Evolutionary conservation across 2,329 filamentous ascomycete genomes (phyloP).

Genomic region (Graphiopsis chlorocephala): DNA sequence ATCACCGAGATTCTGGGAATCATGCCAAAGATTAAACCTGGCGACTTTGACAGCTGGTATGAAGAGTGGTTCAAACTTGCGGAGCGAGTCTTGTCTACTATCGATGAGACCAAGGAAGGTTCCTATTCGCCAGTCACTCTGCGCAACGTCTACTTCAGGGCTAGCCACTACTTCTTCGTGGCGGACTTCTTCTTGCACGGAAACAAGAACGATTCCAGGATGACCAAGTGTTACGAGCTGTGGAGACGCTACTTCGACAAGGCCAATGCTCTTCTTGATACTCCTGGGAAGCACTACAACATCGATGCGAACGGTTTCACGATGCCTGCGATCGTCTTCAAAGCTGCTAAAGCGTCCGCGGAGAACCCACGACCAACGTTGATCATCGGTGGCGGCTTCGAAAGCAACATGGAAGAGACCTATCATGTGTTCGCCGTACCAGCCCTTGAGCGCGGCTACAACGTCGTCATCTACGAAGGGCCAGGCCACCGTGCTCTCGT

Average conservation of each 20-base stretch:
- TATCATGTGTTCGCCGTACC: slow-evolving; percentile 29
- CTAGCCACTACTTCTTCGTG: slow-evolving; percentile 43
- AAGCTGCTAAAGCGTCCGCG: slow-evolving; percentile 8
- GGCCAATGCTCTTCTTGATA: slow-evolving; percentile 37
- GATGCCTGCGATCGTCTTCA: slow-evolving; percentile 17
- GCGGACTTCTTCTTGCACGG: slow-evolving; percentile 46
- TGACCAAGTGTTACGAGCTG: slow-evolving; percentile 38
- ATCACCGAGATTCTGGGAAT: slow-evolving; percentile 7
- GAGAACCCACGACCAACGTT: slow-evolving; percentile 22
- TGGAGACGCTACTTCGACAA: slow-evolving; percentile 41
- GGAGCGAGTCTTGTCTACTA: slow-evolving; percentile 16
- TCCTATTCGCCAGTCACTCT: slow-evolving; percentile 1
- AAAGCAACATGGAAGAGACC: slow-evolving; percentile 32
- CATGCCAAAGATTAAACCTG: slow-evolving; percentile 17
- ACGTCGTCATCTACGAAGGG: slow-evolving; percentile 35
- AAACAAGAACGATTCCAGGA: slow-evolving; percentile 42
- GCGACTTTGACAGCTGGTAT: slow-evolving; percentile 19
- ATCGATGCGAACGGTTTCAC: slow-evolving; percentile 14
- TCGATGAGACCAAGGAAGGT: slow-evolving; percentile 13
- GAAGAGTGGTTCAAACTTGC: slow-evolving; percentile 17
- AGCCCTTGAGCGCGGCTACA: slow-evolving; percentile 33
- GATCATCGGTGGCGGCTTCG: slow-evolving; percentile 30
- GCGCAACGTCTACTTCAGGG: slow-evolving; percentile 33
- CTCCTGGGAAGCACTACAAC: slow-evolving; percentile 20
- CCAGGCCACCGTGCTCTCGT: slow-evolving; percentile 33